Evolutionary conservation across 2,329 filamentous ascomycete species (phyloP), one percentile per base, ranked within the genome.

Genomic region (Sporothrix brasiliensis): DNA sequence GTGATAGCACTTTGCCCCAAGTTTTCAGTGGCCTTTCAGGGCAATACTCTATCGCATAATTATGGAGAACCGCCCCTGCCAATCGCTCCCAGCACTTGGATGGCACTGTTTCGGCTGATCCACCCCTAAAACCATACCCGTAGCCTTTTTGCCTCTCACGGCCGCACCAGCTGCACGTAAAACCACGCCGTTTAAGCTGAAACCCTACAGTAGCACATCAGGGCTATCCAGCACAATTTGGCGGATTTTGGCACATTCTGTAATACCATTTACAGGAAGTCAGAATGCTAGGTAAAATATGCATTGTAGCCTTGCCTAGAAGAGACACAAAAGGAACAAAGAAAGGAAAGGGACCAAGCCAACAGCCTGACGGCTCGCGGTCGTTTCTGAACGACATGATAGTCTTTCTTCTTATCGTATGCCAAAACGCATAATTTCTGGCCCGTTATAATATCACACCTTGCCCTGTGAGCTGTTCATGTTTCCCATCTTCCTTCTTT

Each of bases 141-240:
- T 24, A 14, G n/a, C 39, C 19, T 44, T 44, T 11, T 5, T 21
- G 7, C 4, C 13, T 61, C 11, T 63, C 39, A 61, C 56, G 34
- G 56, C 56, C 39, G 16, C 34, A 21, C 56, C 58, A 4, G 27
- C 58, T 27, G 39, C 11, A 47, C 4, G 58, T 16, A 24, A 13
- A 34, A 47, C 11, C 39, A 63, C 50, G n/a, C 44, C 50, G 21
- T 13, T n/a, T 10, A 4, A 56, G 30, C 66, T 68, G 66, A 68
- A 68, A 68, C 66, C 6, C 1, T 47, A 14, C 34, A 10, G 47
- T 7, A 58, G 52, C 66, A 47, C 66, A 68, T 68, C 66, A 68
- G 67, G 67, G 44, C 60, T 5, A 16, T 30, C 2, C 60, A 63
- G 56, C 58, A 44, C 34, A 34, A 16, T 63, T 34, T 34, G 34